Percentiles rank a stretch among this genome's conserved stretches.
phyloP scores from a whole-genome alignment of 768 basidiomycete genomes.

The Suillus brevipes region DNA sequence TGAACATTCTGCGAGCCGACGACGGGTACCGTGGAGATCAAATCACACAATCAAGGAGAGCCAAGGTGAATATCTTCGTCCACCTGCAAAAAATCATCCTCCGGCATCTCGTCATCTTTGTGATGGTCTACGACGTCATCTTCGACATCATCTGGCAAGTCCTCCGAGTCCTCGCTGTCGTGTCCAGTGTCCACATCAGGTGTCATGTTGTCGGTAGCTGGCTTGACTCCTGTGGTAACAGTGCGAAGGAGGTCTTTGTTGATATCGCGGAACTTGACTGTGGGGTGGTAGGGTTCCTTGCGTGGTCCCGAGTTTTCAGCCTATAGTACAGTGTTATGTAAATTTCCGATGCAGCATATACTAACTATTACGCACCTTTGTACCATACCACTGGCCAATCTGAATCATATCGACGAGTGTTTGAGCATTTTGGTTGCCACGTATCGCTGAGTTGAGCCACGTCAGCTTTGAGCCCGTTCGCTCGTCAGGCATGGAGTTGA shows the following conservation, averaged over 20 bases:
- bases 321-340: no score
- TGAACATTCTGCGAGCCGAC: background rate
- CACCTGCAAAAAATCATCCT: background rate
- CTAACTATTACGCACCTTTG: no score
- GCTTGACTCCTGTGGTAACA: background rate
- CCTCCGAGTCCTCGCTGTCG: background rate
- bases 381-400: no score
- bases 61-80: background rate
- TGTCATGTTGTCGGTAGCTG: background rate
- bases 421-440: constrained; percentile 14
- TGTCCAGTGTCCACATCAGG: background rate
- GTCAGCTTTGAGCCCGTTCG: constrained; percentile 5
- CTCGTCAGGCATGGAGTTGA: no score
- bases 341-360: no score
- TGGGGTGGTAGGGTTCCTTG: no score
- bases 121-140: background rate
- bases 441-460: constrained; percentile 27
- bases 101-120: background rate
- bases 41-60: background rate
- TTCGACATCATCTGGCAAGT: background rate
- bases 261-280: background rate
- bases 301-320: no score
- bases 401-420: no score
- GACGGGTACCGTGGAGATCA: background rate
- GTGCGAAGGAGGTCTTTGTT: background rate